Evolutionary conservation across 306 rosid genomes (phyloP).

Genomic region (Cotoneaster glaucophyllus): DNA sequence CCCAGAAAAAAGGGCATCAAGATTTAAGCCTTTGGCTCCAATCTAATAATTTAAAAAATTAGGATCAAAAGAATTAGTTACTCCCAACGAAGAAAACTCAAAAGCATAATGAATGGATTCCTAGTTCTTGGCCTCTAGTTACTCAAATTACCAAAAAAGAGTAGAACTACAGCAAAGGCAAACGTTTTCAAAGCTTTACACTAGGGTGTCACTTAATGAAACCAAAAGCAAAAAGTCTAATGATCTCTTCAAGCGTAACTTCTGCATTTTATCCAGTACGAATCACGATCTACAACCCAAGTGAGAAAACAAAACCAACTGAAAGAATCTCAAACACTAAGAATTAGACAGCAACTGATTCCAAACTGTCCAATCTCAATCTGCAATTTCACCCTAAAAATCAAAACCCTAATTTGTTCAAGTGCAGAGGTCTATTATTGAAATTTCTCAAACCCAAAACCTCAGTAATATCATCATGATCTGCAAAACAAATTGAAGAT

Average conservation of each 20-base stretch:
- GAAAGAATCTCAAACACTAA: background rate
- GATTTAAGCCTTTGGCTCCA: background rate
- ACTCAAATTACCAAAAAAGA: background rate
- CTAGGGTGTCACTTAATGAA: background rate
- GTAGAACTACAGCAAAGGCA: background rate
- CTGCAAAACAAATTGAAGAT: no score
- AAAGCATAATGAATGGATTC: background rate
- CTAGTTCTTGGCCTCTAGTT: background rate
- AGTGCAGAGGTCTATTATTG: no score
- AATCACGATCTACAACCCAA: background rate
- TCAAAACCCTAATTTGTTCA: no score
- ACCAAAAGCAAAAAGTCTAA: background rate
- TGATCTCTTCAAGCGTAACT: background rate
- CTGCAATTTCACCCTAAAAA: no score
- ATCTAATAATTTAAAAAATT: background rate
- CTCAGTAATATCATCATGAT: no score
- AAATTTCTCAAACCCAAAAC: no score
- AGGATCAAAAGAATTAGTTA: background rate
- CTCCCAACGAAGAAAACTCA: background rate
- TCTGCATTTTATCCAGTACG: background rate
- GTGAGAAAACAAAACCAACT: background rate
- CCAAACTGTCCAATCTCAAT: no score
- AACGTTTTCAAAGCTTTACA: background rate
- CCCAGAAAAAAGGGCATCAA: background rate
- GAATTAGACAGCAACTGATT: background rate